phyloP scores from a whole-genome alignment of 352 stramenopile species.

The Phytophthora podocarpi region DNA sequence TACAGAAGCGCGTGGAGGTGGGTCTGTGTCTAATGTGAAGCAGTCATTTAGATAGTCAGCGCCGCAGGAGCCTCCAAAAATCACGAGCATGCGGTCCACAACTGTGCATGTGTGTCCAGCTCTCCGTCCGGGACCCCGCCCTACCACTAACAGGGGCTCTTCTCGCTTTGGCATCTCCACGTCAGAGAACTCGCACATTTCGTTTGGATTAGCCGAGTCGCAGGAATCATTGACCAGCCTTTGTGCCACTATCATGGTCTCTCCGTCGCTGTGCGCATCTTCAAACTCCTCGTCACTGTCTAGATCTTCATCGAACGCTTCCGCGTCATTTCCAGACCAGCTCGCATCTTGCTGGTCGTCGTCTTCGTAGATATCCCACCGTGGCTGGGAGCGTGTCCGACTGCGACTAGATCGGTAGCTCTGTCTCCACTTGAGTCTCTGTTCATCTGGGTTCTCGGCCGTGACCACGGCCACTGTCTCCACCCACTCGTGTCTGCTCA shows the following conservation, averaged over 20 bases:
- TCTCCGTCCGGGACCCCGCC: slow-evolving; percentile 84
- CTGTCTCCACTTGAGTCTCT: slow-evolving; percentile 30
- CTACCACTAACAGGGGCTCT: slow-evolving; percentile 86
- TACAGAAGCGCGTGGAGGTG: slow-evolving; percentile 83
- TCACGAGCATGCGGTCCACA: slow-evolving; percentile 92
- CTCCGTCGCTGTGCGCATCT: slow-evolving; percentile 47
- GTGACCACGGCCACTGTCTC: slow-evolving; percentile 45
- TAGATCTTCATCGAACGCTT: slow-evolving; percentile 29
- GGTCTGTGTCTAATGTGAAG: slow-evolving; percentile 95
- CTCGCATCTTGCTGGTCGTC: slow-evolving; percentile 44
- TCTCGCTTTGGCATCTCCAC: slow-evolving; percentile 30
- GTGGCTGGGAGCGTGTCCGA: slow-evolving; percentile 17
- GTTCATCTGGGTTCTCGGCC: slow-evolving; percentile 14
- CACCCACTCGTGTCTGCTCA: slow-evolving; percentile 53
- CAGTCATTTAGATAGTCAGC: slow-evolving; percentile 96
- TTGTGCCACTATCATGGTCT: slow-evolving; percentile 36
- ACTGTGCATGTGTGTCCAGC: slow-evolving; percentile 95
- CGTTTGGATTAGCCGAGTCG: slow-evolving; percentile 66
- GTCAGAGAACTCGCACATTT: slow-evolving; percentile 49
- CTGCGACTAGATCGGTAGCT: slow-evolving; percentile 20
- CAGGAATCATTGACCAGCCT: slow-evolving; percentile 29
- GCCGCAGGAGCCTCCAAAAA: slow-evolving; percentile 94
- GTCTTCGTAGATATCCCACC: slow-evolving; percentile 51
- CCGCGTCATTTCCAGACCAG: slow-evolving; percentile 24
- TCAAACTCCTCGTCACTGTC: slow-evolving; percentile 37